Evolutionary conservation across 2,329 filamentous ascomycete genomes (phyloP), one percentile per base, ranked within the genome.

Genomic region (Dryadomyces quercivorus): DNA sequence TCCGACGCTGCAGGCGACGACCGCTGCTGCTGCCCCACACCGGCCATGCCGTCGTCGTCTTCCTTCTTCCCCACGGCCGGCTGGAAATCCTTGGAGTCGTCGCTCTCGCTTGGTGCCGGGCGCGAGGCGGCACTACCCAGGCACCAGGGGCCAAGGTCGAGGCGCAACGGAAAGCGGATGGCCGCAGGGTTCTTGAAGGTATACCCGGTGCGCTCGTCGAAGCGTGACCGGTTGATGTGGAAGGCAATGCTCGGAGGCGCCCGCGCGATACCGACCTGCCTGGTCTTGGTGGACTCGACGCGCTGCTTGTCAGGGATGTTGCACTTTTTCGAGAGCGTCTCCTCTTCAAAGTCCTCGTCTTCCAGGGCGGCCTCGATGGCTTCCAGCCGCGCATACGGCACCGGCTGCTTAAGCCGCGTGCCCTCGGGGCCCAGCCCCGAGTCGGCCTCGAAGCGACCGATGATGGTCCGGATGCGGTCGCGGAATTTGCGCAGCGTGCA

Each of bases 191-290:
- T 97, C 69, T 97, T 97, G 63, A 80, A 83, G 67, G 90, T 80
- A 57, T 80, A 73, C 5, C 89, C 88, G 0, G 88, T 94, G 51
- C 73, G 75, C 60, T 94, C 89, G 62, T 96, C 86, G 62, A 95
- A 97, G 0, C 93, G 80, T 51, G 91, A 96, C 44, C 93, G 81
- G 64, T 97, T 96, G 65, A 97, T 79, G 65, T 98, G 93, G 9
- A 97, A 75, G 0, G 84, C 86, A 15, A 98, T 73, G 55, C 86
- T 88, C 58, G 83, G 82, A 1, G 93, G 93, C 1, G 90, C 78
- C 34, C 91, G 78, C 3, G 87, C 90, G 60, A 98, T 80, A 13
- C 92, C 88, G 10, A 87, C 85, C 66, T 97, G 93, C 56, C 91
- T 86, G 9, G 90, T 90, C 69, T 98, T 98, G 5, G 86, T 94